These are phyloP conservation scores for Tolypocladium endophyticum DNA, from an alignment of 2,329 filamentous ascomycete species.

Conservation along the genomic window DNA sequence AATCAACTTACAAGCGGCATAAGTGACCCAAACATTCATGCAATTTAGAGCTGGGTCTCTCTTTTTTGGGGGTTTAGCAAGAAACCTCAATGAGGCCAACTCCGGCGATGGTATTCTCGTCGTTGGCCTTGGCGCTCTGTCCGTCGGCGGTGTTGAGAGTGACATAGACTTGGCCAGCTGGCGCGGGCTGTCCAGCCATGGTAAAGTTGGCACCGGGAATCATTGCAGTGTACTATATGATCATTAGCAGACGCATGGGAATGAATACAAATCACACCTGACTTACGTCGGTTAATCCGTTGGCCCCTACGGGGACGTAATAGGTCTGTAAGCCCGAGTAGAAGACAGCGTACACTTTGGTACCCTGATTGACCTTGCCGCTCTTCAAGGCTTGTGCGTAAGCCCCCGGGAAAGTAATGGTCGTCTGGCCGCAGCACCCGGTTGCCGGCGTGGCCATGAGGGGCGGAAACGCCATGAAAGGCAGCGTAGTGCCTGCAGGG, in stretches of 20 bases:
- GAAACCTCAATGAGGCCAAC: slow-evolving; percentile 20
- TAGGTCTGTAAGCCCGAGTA: slow-evolving; percentile 10
- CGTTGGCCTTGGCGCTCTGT: slow-evolving; percentile 9
- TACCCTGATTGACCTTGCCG: not conserved
- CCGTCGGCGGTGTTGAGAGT: slow-evolving; percentile 24
- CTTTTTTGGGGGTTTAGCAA: not conserved
- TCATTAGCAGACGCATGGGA: not conserved
- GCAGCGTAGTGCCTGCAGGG: slow-evolving; percentile 43
- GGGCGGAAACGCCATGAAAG: slow-evolving; percentile 50
- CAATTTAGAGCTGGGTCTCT: too few species aligned
- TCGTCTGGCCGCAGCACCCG: not conserved
- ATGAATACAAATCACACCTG: not conserved
- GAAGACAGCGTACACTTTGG: slow-evolving; percentile 5
- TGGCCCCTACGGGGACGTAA: slow-evolving; percentile 5
- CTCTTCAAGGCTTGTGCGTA: slow-evolving; percentile 1
- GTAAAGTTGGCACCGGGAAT: slow-evolving; percentile 5
- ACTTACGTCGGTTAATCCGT: not conserved
- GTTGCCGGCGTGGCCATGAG: not conserved
- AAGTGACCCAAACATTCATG: not conserved
- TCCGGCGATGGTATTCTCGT: slow-evolving; percentile 22
- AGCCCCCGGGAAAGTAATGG: slow-evolving; percentile 3
- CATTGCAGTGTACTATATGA: slow-evolving; percentile 7
- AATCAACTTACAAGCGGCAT: not conserved
- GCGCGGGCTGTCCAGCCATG: slow-evolving; percentile 3
- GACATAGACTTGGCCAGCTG: slow-evolving; percentile 22